Conservation (phyloP, 495 filamentous ascomycete genomes). For the Penicillium manginii region DNA sequence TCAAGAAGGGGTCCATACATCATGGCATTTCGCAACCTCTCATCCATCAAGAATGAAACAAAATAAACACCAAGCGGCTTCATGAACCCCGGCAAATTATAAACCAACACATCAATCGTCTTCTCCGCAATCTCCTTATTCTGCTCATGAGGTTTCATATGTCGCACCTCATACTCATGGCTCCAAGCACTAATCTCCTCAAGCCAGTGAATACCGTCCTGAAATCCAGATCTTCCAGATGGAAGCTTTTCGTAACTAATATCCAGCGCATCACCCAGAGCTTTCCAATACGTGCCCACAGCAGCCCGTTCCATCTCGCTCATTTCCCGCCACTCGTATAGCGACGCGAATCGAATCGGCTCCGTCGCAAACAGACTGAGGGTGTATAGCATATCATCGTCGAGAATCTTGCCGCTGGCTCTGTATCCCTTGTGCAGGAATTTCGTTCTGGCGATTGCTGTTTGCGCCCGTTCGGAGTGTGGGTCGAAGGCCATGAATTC, state of each 20-base stretch:
- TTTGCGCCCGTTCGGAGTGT: slow-evolving; percentile 50
- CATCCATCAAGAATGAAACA: slow-evolving; percentile 61
- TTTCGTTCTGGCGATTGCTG: slow-evolving; percentile 66
- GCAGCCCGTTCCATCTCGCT: slow-evolving; percentile 67
- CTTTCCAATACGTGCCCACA: slow-evolving; percentile 65
- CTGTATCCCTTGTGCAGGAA: slow-evolving; percentile 63
- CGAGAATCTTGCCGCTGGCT: slow-evolving; percentile 59
- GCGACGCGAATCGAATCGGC: slow-evolving; percentile 54
- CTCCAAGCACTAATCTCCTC: slow-evolving; percentile 63
- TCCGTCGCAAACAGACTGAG: slow-evolving; percentile 62
- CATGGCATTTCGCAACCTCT: slow-evolving; percentile 63
- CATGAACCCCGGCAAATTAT: slow-evolving; percentile 51
- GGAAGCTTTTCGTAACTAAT: slow-evolving; percentile 53
- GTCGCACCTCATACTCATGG: slow-evolving; percentile 52
- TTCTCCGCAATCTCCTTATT: slow-evolving; percentile 59
- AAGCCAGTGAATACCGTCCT: slow-evolving; percentile 63
- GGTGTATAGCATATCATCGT: slow-evolving; percentile 69
- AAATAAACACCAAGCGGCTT: slow-evolving; percentile 51
- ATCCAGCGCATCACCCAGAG: slow-evolving; percentile 61
- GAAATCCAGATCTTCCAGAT: slow-evolving; percentile 46
- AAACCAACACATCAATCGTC: slow-evolving; percentile 62
- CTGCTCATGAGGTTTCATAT: slow-evolving; percentile 58
- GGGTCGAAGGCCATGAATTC: slow-evolving; percentile 57
- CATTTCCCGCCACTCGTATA: slow-evolving; percentile 65
- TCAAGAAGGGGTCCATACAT: slow-evolving; percentile 41